Evolutionary conservation across 2,329 filamentous ascomycete species (phyloP), one percentile per base, ranked within the genome.

Genomic region (Plenodomus tracheiphilus): DNA sequence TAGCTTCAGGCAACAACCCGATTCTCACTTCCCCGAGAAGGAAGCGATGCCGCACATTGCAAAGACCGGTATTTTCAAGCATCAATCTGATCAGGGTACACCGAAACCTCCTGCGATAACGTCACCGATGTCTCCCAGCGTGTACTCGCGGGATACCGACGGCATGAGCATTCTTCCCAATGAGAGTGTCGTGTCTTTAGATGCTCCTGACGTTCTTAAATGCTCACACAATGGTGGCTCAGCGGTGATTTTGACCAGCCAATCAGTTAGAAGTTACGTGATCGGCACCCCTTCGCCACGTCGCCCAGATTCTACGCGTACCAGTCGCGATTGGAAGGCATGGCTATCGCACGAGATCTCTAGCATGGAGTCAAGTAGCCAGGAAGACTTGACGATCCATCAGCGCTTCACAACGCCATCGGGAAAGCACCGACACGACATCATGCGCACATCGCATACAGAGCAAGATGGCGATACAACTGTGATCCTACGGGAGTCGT

Each of bases 261-360:
- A 69, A 22, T 70, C 77, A 30, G 72, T 78, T 11, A 72, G 73
- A 39, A 75, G 73, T 43, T 77, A 77, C 48, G 65, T 73, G 13
- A 58, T 72, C 21, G 70, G 70, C 3, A 67, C 66, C 5, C 62
- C 66, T 2, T 63, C 65, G 25, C 63, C 61, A 9, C 49, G 58
- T 13, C 58, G 57, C 11, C 51, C 44, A 11, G 53, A 54, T 20
- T 67, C 55, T 11, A 54, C 54, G 18, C 66, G 57, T 42, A 71
- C 60, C 15, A 77, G 76, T 55, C 62, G 64, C 22, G 76, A 79
- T 32, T 79, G 77, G 77, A 75, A 73, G 28, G 68, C 68, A 10
- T 79, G 77, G 77, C 58, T 79, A 2, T 75, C 73, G 2, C 70
- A 74, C 42, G 76, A 79, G 51, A 69, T 78, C 19, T 69, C 68